Evolutionary conservation across 2,329 filamentous ascomycete genomes (phyloP).

Genomic region (Alternaria sp.): DNA sequence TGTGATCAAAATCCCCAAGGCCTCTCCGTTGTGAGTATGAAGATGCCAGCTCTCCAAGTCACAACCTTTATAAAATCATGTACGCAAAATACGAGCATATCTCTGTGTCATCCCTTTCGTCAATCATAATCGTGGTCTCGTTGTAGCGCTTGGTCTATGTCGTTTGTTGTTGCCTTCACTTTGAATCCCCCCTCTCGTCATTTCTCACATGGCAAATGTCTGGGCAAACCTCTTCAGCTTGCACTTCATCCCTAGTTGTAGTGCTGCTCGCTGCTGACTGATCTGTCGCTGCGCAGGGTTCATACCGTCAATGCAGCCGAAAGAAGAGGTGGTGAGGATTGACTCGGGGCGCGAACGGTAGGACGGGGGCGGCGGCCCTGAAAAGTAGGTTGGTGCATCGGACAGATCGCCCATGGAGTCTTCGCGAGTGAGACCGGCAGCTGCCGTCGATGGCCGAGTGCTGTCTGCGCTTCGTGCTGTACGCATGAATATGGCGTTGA

Average conservation of each 20-base stretch:
- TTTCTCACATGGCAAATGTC: slow-evolving; percentile 29
- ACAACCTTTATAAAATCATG: background rate
- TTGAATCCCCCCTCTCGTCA: background rate
- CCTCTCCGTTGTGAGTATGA: background rate
- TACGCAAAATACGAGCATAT: background rate
- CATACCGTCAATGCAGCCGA: slow-evolving; percentile 50
- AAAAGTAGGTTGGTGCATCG: slow-evolving; percentile 46
- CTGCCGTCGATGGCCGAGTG: slow-evolving; percentile 28
- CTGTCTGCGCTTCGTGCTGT: slow-evolving; percentile 20
- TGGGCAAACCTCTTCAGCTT: slow-evolving; percentile 42
- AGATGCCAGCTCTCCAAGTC: slow-evolving; percentile 9
- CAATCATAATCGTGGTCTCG: background rate
- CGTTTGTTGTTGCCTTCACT: background rate
- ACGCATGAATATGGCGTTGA: slow-evolving; percentile 26
- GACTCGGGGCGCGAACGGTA: slow-evolving; percentile 46
- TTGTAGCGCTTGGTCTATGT: background rate
- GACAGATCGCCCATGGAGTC: slow-evolving; percentile 46
- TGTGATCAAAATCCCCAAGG: background rate
- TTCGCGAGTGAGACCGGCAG: slow-evolving; percentile 29
- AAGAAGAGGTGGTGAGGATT: slow-evolving; percentile 45
- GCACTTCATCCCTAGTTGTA: slow-evolving; percentile 36
- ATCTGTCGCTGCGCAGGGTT: slow-evolving; percentile 37
- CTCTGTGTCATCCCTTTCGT: background rate
- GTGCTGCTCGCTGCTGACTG: slow-evolving; percentile 37
- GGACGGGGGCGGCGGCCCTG: slow-evolving; percentile 45